Evolutionary conservation across 495 filamentous ascomycete genomes (phyloP).

Genomic region (Penicillium diatomitis): DNA sequence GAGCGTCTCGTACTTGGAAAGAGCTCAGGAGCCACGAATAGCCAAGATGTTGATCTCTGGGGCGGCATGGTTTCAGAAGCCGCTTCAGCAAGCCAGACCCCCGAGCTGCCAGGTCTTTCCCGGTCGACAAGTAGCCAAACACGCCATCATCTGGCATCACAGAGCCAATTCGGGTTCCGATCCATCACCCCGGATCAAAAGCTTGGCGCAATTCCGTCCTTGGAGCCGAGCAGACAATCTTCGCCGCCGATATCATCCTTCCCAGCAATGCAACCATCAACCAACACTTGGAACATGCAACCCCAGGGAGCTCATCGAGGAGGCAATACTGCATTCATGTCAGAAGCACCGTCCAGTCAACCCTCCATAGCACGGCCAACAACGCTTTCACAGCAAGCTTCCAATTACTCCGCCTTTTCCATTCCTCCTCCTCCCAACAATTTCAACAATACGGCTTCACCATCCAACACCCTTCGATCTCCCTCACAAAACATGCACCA

Average conservation of each 20-base stretch:
- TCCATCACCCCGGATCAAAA: constrained; percentile 47
- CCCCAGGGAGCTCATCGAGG: constrained; percentile 11
- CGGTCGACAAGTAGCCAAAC: constrained; percentile 34
- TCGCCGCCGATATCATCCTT: constrained; percentile 22
- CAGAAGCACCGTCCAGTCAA: constrained; percentile 16
- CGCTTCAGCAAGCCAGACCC: constrained; percentile 14
- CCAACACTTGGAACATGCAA: constrained; percentile 21
- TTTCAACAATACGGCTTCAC: constrained; percentile 4
- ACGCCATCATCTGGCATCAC: not conserved
- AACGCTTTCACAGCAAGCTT: constrained; percentile 11
- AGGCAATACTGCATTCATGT: constrained; percentile 18
- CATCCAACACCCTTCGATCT: constrained; percentile 9
- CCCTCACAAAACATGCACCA: constrained; percentile 13
- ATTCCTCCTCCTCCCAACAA: constrained; percentile 36
- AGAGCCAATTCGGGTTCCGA: constrained; percentile 25
- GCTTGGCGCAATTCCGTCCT: constrained; percentile 39
- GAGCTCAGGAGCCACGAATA: constrained; percentile 13
- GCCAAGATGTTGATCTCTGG: constrained; percentile 30
- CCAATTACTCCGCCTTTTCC: constrained; percentile 37
- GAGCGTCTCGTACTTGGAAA: constrained; percentile 77
- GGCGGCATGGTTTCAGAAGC: constrained; percentile 27
- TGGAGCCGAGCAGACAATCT: constrained; percentile 32
- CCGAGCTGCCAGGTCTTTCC: constrained; percentile 33
- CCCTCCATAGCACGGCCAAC: constrained; percentile 12
- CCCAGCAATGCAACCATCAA: constrained; percentile 27